Conservation (phyloP, 2,329 filamentous ascomycete genomes). For the Sphaerulina musiva region DNA sequence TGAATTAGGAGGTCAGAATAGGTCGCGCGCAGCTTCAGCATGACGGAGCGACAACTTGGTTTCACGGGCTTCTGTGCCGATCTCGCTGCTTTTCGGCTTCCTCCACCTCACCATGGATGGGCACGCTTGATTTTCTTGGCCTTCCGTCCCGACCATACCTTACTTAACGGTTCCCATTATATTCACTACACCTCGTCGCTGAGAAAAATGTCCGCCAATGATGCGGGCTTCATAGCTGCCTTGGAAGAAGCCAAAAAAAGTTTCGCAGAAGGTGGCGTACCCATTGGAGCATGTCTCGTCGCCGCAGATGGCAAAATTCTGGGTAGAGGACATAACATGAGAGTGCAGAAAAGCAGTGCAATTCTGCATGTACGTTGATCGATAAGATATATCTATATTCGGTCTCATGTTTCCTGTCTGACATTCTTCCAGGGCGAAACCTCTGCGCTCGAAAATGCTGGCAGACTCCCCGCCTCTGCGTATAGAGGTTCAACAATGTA, state of each 20-base stretch:
- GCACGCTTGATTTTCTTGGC: not conserved
- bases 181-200: not conserved
- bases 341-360: conserved; percentile 64
- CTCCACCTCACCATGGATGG: too few species aligned
- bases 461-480: conserved; percentile 60
- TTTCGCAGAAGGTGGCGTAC: conserved; percentile 52
- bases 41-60: not conserved
- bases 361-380: conserved; percentile 57
- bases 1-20: not conserved
- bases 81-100: too few species aligned
- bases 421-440: conserved; percentile 59
- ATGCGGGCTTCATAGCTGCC: conserved; percentile 52
- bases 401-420: not conserved
- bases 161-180: not conserved
- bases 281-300: conserved; percentile 57
- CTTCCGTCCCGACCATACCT: not conserved
- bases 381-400: not conserved
- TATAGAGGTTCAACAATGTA: conserved; percentile 75
- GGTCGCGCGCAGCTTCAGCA: not conserved
- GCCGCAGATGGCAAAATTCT: conserved; percentile 62
- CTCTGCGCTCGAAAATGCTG: conserved; percentile 66
- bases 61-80: too few species aligned
- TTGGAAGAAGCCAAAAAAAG: conserved; percentile 53
- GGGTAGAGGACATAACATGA: conserved; percentile 66
- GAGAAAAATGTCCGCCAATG: conserved; percentile 31